Percentiles rank a stretch among this genome's conserved stretches.
Evolutionary conservation across 1,139 yeast species (phyloP).

Genomic region (Hansenula lynferdii): DNA sequence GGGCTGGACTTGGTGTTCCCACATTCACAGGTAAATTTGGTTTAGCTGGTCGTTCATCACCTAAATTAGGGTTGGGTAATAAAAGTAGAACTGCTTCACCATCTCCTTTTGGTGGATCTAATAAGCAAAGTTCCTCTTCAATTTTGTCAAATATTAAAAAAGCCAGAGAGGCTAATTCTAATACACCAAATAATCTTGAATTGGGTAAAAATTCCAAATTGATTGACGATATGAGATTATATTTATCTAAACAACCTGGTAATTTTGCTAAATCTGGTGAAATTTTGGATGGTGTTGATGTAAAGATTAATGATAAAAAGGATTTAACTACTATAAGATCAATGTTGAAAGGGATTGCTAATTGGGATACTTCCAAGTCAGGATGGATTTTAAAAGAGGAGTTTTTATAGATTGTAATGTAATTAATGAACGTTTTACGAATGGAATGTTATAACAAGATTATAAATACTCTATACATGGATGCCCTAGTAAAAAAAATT

Average conservation of each 20-base stretch:
- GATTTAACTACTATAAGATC: slow-evolving; percentile 64
- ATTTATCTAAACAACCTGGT: slow-evolving; percentile 31
- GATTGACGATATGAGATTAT: slow-evolving; percentile 32
- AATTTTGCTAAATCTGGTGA: slow-evolving; percentile 52
- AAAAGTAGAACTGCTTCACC: not conserved
- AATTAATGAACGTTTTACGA: too few species aligned
- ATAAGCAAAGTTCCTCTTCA: slow-evolving; percentile 14
- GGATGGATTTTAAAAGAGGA: slow-evolving; percentile 69
- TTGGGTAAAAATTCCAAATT: slow-evolving; percentile 28
- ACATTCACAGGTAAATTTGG: slow-evolving; percentile 98
- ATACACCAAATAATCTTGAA: slow-evolving; percentile 1
- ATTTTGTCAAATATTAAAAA: slow-evolving; percentile 20
- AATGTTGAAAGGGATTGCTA: slow-evolving; percentile 63
- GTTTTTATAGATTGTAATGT: slow-evolving; percentile 23
- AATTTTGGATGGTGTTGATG: slow-evolving; percentile 46
- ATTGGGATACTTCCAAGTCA: slow-evolving; percentile 52
- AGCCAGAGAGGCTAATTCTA: slow-evolving; percentile 7
- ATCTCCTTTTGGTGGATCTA: not conserved
- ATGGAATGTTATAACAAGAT: too few species aligned
- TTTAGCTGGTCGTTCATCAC: slow-evolving; percentile 52
- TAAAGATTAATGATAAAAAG: slow-evolving; percentile 43
- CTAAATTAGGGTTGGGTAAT: slow-evolving; percentile 5
- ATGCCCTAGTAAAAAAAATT: slow-evolving; percentile 16
- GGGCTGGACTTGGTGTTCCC: slow-evolving; percentile 73
- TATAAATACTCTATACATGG: not conserved